Conservation (phyloP, 83 land plant genomes). For the Diphasiastrum complanatum region DNA sequence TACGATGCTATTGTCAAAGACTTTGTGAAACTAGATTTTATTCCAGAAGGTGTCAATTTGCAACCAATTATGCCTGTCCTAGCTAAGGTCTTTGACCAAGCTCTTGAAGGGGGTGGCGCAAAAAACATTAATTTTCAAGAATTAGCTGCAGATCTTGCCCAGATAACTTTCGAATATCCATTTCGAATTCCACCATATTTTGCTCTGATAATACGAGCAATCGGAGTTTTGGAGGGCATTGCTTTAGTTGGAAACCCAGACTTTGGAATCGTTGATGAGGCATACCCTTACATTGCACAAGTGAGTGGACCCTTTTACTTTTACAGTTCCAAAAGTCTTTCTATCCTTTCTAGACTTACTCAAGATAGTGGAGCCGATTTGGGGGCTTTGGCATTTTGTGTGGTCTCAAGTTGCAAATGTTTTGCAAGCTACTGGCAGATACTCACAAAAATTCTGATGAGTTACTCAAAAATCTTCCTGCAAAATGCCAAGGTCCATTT, state of each 20-base stretch:
- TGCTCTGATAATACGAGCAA: slow-evolving; percentile 96
- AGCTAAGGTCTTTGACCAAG: slow-evolving; percentile 99
- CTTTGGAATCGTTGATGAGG: slow-evolving; percentile 98
- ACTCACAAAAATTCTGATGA: too few species aligned
- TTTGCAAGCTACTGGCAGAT: too few species aligned
- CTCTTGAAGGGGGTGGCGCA: slow-evolving; percentile 99
- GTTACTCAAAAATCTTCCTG: too few species aligned
- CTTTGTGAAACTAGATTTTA: slow-evolving; percentile 90
- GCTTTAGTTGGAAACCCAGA: slow-evolving; percentile 99
- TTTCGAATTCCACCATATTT: slow-evolving; percentile 98
- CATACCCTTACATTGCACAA: slow-evolving; percentile 99
- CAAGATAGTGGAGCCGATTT: too few species aligned
- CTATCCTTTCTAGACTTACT: too few species aligned
- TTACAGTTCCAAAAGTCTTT: too few species aligned
- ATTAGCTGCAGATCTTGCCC: slow-evolving; percentile 98
- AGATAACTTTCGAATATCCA: slow-evolving; percentile 99
- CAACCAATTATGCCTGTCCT: slow-evolving; percentile 91
- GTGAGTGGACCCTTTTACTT: slow-evolving; percentile 38
- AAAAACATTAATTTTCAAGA: slow-evolving; percentile 99
- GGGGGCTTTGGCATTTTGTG: too few species aligned
- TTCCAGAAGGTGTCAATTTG: slow-evolving; percentile 94
- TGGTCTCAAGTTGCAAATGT: too few species aligned
- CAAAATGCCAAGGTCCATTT: too few species aligned
- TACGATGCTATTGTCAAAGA: slow-evolving; percentile 96
- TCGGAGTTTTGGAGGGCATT: slow-evolving; percentile 97